phyloP scores from a whole-genome alignment of 192 early-diverging fungal genomes.

The Coemansia sp. region DNA sequence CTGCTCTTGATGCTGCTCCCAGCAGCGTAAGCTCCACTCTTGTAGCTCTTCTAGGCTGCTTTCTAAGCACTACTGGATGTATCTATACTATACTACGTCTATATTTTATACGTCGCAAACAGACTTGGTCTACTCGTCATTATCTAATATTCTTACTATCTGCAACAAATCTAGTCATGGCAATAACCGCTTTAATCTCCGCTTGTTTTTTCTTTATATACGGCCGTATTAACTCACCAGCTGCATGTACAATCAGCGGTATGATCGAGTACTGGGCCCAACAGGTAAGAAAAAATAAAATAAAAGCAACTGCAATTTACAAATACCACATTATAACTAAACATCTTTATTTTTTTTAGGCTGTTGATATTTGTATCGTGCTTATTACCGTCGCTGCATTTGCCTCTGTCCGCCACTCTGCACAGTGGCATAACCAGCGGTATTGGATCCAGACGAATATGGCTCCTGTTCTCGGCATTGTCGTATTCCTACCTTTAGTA shows the following conservation, averaged over 20 bases:
- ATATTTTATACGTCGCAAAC: conserved; percentile 4
- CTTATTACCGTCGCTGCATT: conserved; percentile 27
- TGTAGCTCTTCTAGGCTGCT: conserved; percentile 24
- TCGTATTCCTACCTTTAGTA: conserved; percentile 41
- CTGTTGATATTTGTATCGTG: conserved; percentile 27
- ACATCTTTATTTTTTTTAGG: conserved; percentile 11
- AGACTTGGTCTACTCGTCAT: conserved; percentile 33
- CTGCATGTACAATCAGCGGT: conserved; percentile 42
- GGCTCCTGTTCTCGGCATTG: conserved; percentile 35
- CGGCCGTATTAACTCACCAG: conserved; percentile 28
- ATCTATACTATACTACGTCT: conserved; percentile 20
- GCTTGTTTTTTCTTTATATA: conserved; percentile 35
- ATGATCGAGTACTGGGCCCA: conserved; percentile 51
- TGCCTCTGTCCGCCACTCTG: conserved; percentile 18
- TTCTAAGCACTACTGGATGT: conserved; percentile 28
- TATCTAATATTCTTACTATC: conserved; percentile 24
- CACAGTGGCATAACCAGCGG: conserved; percentile 23
- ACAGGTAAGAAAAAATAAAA: conserved; percentile 24
- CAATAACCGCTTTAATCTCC: conserved; percentile 24
- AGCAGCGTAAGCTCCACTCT: conserved; percentile 48
- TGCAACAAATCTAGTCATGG: conserved; percentile 18
- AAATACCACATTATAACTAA: background rate
- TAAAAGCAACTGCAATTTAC: background rate
- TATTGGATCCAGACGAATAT: conserved; percentile 49
- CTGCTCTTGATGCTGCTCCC: conserved; percentile 43